A percentile compares a stretch with the other conserved stretches of the same genome.
Evolutionary conservation across 805 yeast species (phyloP).

Genomic region (Starmerella sp.): DNA sequence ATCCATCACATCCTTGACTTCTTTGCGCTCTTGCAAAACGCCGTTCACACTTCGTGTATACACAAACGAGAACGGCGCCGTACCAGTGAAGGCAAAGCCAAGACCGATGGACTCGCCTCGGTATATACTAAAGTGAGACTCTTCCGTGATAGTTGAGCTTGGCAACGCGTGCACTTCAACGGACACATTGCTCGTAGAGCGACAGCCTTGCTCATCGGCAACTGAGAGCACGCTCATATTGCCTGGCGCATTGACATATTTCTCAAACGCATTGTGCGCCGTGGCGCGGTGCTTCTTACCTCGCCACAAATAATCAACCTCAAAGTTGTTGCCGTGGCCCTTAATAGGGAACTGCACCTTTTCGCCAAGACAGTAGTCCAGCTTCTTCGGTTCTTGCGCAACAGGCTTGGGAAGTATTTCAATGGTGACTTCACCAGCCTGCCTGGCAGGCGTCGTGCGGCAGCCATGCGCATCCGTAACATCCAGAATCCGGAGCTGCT

Average conservation of each 20-base stretch:
- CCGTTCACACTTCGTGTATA: constrained; percentile 54
- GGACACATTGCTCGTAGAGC: constrained; percentile 21
- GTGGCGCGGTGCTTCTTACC: constrained; percentile 4
- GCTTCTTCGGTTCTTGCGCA: constrained; percentile 1
- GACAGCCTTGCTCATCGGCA: constrained; percentile 64
- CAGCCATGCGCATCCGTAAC: constrained; percentile 14
- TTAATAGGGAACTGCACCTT: constrained; percentile 61
- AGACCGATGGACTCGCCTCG: constrained; percentile 93
- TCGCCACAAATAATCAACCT: constrained; percentile 49
- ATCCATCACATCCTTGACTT: constrained; percentile 51
- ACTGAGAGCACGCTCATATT: constrained; percentile 51
- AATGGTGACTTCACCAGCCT: not conserved
- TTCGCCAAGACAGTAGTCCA: constrained; percentile 71
- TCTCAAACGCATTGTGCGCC: constrained; percentile 34
- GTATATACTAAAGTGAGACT: constrained; percentile 78
- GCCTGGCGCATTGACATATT: constrained; percentile 82
- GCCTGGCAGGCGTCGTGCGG: not conserved
- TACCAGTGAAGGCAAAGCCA: constrained; percentile 68
- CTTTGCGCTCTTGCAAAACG: constrained; percentile 45
- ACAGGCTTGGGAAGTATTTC: constrained; percentile 10
- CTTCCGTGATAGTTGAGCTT: constrained; percentile 67
- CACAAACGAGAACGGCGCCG: constrained; percentile 81
- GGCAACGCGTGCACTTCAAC: constrained; percentile 47
- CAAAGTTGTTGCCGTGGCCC: constrained; percentile 43
- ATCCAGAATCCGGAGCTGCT: constrained; percentile 5